Evolutionary conservation across 306 rosid genomes (phyloP), one percentile per base, ranked within the genome.

Genomic region (Prunus mira): DNA sequence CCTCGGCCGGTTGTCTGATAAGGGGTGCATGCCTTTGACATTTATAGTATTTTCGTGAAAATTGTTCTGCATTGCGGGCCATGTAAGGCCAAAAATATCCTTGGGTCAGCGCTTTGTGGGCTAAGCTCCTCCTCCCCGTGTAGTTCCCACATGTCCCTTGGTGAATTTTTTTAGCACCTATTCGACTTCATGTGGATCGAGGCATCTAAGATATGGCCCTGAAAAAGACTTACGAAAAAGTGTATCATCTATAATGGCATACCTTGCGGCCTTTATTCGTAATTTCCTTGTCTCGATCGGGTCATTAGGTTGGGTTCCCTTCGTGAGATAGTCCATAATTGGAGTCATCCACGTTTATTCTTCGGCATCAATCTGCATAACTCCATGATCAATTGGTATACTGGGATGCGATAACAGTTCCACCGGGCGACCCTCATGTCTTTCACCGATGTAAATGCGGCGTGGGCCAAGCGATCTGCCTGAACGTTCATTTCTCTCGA

Each of bases 391-490:
- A 15, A 4, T 14, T 0, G 5, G 5, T 50, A 0, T 62, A 6
- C 12, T 28, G 0, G 0, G 2, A 4, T 0, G 1, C 0, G 2
- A 1, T 9, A 62, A 0, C 0, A 0, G 9, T 13, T 62, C 2
- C 4, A 28, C 5, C 2, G 9, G 0, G n/a, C 6, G 0, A 27
- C 11, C 12, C 12, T 2, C 0, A 14, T 3, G 9, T 27, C 34
- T 0, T 25, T 43, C 28, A 2, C 0, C 2, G 2, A 0, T 0
- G 5, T 3, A 0, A 0, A 24, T 24, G 24, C 24, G 1, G 24
- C 24, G 24, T 24, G 24, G 24, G 24, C 24, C 24, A 24, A 24
- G 24, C 24, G 1, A 24, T 24, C 0, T 24, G 24, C 24, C 24
- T 24, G 24, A 24, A 24, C 1, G 24, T 24, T 24, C 24, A 24